These are phyloP conservation scores for Achaetomium macrosporum DNA, from an alignment of 2,329 filamentous ascomycete species.

Conservation along the genomic window DNA sequence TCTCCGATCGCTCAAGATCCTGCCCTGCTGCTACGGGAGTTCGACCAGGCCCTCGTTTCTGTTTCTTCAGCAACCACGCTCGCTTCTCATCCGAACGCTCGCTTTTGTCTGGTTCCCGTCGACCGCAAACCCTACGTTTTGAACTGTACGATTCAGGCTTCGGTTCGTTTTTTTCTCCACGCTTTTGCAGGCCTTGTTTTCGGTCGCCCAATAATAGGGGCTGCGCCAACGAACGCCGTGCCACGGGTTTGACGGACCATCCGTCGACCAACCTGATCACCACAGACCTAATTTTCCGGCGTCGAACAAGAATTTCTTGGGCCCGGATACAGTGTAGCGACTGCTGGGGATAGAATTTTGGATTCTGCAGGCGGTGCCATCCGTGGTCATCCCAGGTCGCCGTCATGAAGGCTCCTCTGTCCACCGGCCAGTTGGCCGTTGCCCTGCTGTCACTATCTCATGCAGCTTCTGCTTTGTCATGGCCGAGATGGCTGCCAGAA, in stretches of 20 bases:
- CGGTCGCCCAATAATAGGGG: conserved; percentile 22
- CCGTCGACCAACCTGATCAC: conserved; percentile 13
- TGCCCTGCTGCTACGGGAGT: not conserved
- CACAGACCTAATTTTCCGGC: conserved; percentile 17
- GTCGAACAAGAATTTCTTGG: conserved; percentile 14
- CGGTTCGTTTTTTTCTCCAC: conserved; percentile 11
- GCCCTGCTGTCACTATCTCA: conserved; percentile 47
- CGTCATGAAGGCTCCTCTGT: conserved; percentile 45
- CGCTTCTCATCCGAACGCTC: conserved; percentile 17
- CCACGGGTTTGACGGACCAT: conserved; percentile 15
- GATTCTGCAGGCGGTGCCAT: not conserved
- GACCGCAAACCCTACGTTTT: not conserved
- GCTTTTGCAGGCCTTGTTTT: conserved; percentile 19
- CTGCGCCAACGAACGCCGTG: conserved; percentile 18
- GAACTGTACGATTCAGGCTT: not conserved
- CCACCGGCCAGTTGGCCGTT: conserved; percentile 43
- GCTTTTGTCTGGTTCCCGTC: conserved; percentile 13
- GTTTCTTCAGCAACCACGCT: conserved; percentile 24
- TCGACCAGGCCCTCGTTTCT: conserved; percentile 13
- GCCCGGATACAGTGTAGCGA: not conserved
- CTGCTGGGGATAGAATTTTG: not conserved
- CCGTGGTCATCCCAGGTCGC: not conserved
- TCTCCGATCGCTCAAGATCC: conserved; percentile 8
- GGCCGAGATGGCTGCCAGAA: conserved; percentile 52
- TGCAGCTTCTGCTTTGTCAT: conserved; percentile 45